Base-by-base conservation (phyloP, 2,329 filamentous ascomycete genomes). In the Exophiala spinifera region DNA sequence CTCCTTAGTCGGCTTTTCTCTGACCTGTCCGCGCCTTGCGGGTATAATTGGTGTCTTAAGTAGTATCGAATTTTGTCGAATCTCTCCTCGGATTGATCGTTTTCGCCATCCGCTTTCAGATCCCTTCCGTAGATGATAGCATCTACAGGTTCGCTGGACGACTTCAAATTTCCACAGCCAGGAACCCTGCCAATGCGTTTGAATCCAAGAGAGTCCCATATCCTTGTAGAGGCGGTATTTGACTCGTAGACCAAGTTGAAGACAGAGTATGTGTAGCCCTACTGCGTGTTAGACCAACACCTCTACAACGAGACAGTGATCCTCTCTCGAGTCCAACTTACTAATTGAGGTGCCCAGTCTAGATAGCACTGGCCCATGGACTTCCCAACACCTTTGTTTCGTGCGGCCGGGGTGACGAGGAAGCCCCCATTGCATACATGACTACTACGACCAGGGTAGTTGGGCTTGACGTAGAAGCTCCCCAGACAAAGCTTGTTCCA, bases 61-160 rank as follows among this genome's bases (percentile, higher is more conserved):
- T 97, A 97, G 78, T 89, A 97, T 67, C 91, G 88, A 70, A 97
- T 97, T 79, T 96, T 96, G 78, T 96, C 92, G 78, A 97, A 97
- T 64, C 94, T 89, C 76, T 96, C 91, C 77, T 96, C 91, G 71
- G 87, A 91, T 65, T 92, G 87, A 69, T 89, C 86, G 70, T 94
- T 89, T 69, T 94, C 89, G 65, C 81, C 82, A 65, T 89, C 86
- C 34, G 76, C 73, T 59, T 75, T 78, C 20, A 79, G 67, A 53
- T 84, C 81, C 20, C 82, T 75, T 4, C 91, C 91, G 72, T 87
- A 89, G 59, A 89, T 88, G 69, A 89, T 88, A 66, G 85, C 87
- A 71, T 89, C 86, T 57, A 89, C 81, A 57, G 86, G 78, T 61
- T 85, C 81, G 59, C 80, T 83, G 7, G 85, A 86, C 59, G 85